Conservation (phyloP, 1,284 basidiomycete species). For the Limonomyces culmigenus region DNA sequence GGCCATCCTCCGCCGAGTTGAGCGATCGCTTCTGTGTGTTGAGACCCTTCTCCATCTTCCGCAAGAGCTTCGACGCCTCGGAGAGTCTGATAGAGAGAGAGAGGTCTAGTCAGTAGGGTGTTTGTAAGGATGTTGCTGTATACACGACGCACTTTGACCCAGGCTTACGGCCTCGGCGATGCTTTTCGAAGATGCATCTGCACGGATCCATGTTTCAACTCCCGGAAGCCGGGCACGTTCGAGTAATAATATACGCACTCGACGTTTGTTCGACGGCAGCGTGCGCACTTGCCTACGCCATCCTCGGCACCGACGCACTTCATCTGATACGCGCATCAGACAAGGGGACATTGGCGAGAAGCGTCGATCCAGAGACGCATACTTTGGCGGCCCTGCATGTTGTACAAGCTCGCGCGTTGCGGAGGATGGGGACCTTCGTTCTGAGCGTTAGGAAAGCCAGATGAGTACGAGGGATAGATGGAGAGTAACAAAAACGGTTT, state of each 20-base stretch:
- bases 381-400: constrained; percentile 73
- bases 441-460: too few species aligned
- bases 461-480: too few species aligned
- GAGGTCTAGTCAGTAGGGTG: constrained; percentile 4
- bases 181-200: constrained; percentile 73
- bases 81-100: constrained; percentile 35
- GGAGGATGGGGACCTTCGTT: constrained; percentile 37
- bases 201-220: constrained; percentile 8
- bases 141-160: constrained; percentile 62
- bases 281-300: constrained; percentile 55
- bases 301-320: constrained; percentile 77
- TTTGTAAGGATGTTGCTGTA: constrained; percentile 1
- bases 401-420: constrained; percentile 64
- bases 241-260: constrained; percentile 27
- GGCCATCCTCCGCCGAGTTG: constrained; percentile 8
- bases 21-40: constrained; percentile 35
- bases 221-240: constrained; percentile 6
- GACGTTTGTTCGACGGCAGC: constrained; percentile 60
- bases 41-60: constrained; percentile 66
- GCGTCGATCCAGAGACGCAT: constrained; percentile 8
- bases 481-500: too few species aligned
- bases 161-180: constrained; percentile 71
- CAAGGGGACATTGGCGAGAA: constrained; percentile 8
- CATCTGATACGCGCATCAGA: constrained; percentile 34
- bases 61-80: constrained; percentile 74